phyloP scores from a whole-genome alignment of 805 yeast species.

The Kodamaea leandrae region DNA sequence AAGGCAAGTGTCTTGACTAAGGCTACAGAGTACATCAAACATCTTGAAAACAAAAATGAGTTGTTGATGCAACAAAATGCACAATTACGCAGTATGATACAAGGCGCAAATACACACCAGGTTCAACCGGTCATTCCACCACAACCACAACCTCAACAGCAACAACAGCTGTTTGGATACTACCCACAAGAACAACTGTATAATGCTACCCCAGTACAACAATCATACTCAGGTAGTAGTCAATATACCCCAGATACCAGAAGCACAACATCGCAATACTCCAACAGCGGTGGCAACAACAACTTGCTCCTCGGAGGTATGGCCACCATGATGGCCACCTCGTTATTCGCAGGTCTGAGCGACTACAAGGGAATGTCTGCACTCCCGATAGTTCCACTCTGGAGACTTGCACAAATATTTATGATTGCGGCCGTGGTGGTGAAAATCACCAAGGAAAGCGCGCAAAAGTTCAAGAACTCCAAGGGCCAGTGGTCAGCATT shows the following conservation, averaged over 20 bases:
- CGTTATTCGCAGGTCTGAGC: conserved; percentile 44
- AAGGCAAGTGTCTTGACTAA: conserved; percentile 75
- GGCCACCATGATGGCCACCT: conserved; percentile 62
- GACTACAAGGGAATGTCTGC: conserved; percentile 48
- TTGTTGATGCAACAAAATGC: conserved; percentile 46
- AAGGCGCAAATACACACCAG: conserved; percentile 28
- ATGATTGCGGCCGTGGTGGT: conserved; percentile 1
- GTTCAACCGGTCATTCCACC: conserved; percentile 12
- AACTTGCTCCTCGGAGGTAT: conserved; percentile 56
- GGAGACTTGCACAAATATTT: conserved; percentile 10
- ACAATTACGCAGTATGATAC: conserved; percentile 37
- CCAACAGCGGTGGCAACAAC: neutral
- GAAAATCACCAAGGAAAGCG: neutral
- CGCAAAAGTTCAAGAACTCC: neutral
- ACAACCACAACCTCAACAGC: too few species aligned
- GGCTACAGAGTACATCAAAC: conserved; percentile 75
- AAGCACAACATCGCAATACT: conserved; percentile 27
- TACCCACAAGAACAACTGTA: conserved; percentile 20
- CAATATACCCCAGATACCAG: conserved; percentile 15
- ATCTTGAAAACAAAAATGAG: conserved; percentile 62
- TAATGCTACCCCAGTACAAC: conserved; percentile 20
- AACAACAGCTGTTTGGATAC: conserved; percentile 17
- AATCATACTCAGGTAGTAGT: conserved; percentile 13
- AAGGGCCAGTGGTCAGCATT: neutral
- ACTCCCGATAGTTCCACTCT: conserved; percentile 33